phyloP scores from a whole-genome alignment of 805 yeast species.

The Lipomyces lipofer region DNA sequence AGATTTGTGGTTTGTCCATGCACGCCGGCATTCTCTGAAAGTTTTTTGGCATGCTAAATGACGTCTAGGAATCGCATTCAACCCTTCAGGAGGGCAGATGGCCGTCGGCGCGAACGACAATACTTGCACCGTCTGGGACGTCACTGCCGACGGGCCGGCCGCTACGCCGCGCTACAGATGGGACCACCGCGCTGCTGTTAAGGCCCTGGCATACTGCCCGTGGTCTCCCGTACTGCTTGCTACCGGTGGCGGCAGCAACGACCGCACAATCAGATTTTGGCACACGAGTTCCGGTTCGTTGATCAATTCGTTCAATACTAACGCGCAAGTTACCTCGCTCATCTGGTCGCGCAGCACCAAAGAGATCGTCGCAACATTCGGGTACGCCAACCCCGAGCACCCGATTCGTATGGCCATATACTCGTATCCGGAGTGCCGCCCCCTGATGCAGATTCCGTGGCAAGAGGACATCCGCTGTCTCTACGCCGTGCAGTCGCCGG shows the following conservation, averaged over 20 bases:
- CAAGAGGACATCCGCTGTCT: constrained; percentile 53
- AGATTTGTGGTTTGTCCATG: constrained; percentile 34
- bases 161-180: constrained; percentile 47
- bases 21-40: not conserved
- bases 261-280: constrained; percentile 82
- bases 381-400: constrained; percentile 60
- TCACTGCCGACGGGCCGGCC: constrained; percentile 44
- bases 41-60: not conserved
- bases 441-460: constrained; percentile 34
- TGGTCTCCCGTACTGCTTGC: constrained; percentile 81
- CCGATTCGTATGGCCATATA: constrained; percentile 60
- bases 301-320: constrained; percentile 55
- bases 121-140: constrained; percentile 74
- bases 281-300: constrained; percentile 78
- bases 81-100: constrained; percentile 52
- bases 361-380: constrained; percentile 78
- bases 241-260: constrained; percentile 84
- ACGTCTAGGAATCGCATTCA: constrained; percentile 57
- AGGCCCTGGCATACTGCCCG: constrained; percentile 87
- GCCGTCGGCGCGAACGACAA: constrained; percentile 89
- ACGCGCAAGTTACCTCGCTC: constrained; percentile 76
- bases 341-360: constrained; percentile 67
- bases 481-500: constrained; percentile 68
- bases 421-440: constrained; percentile 62
- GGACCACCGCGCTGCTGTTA: constrained; percentile 81